A percentile compares a stretch with the other conserved stretches of the same genome.
Evolutionary conservation across 2,329 filamentous ascomycete species (phyloP).

Genomic region (Delphinella strobiligena): DNA sequence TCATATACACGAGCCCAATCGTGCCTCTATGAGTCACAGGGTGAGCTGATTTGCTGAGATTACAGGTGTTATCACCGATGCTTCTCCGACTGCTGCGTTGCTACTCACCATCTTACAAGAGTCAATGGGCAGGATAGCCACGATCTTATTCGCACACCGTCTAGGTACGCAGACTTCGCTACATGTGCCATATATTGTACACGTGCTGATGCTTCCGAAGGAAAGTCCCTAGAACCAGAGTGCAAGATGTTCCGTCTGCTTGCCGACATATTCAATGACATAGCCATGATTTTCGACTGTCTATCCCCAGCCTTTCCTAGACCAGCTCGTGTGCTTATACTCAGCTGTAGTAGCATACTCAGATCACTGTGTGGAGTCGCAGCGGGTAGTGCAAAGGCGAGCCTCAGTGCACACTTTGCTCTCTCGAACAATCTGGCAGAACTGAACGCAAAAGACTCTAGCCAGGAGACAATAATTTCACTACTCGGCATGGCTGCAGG

Average conservation of each 20-base stretch:
- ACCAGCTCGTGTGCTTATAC: slow-evolving; percentile 40
- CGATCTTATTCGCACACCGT: slow-evolving; percentile 73
- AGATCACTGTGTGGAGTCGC: slow-evolving; percentile 75
- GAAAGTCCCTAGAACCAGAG: slow-evolving; percentile 72
- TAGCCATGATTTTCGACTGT: slow-evolving; percentile 75
- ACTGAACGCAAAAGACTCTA: slow-evolving; percentile 88
- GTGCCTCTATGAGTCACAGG: too few relatives aligned
- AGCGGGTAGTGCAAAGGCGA: slow-evolving; percentile 80
- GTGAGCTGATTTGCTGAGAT: too few relatives aligned
- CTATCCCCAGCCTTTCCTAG: slow-evolving; percentile 63
- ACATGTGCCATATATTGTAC: too few relatives aligned
- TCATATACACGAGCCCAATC: too few relatives aligned
- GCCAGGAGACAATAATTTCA: slow-evolving; percentile 88
- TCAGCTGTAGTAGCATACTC: slow-evolving; percentile 50
- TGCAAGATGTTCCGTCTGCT: slow-evolving; percentile 82
- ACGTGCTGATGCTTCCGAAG: too few relatives aligned
- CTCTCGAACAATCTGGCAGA: slow-evolving; percentile 78
- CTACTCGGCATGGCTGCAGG: slow-evolving; percentile 79
- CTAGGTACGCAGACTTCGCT: too few relatives aligned
- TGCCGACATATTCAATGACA: slow-evolving; percentile 80
- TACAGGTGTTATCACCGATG: slow-evolving; percentile 49
- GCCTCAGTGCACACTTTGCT: slow-evolving; percentile 84
- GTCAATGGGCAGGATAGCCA: slow-evolving; percentile 67
- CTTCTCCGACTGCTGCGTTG: slow-evolving; percentile 68
- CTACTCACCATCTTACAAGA: slow-evolving; percentile 76